Base-by-base conservation (phyloP, 108 stramenopile species). In the Craspedostauros australis region DNA sequence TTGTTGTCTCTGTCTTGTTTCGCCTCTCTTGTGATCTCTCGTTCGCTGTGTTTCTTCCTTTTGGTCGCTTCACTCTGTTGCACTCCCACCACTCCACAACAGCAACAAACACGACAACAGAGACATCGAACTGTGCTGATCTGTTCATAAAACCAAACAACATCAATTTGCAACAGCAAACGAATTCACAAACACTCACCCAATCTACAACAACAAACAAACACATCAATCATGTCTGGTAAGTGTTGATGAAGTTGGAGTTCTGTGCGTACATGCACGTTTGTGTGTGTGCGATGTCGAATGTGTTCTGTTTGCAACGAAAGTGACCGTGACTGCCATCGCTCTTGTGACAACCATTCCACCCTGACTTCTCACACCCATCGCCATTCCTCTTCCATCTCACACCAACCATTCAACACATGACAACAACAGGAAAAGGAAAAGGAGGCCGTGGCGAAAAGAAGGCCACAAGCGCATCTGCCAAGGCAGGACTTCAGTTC, bases 401-500 rank as follows among this genome's bases (percentile, higher is more conserved):
- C n/a, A n/a, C n/a, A n/a, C 64, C 65, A 74, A 66, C 27, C 66
- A 39, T 11, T 62, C 31, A 11, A 57, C 59, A 25, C 72, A 54
- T 7, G 67, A 65, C 9, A 57, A 68, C 36, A 71, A 47, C 58
- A 70, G 66, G 61, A 62, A 70, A 64, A 65, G 66, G 70, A 56
- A 77, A 71, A 51, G 70, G 65, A 63, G 76, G 93, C 39, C 89
- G 94, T 56, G 95, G 93, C 36, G 79, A 75, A 43, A 87, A 87
- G 72, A 94, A 94, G 63, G 71, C 80, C 54, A 86, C 82, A 57
- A 82, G 80, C 45, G 47, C 77, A 32, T 87, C 87, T 41, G 64
- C 91, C 73, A 97, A 95, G 80, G 94, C 96, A 24, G 96, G 96
- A 25, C 77, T 96, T 22, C 96, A 97, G 69, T 97, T 97, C 76